Percentiles rank a stretch among this genome's conserved stretches.
Conservation (phyloP, 2,329 filamentous ascomycete species). For the Colletotrichum filicis region DNA sequence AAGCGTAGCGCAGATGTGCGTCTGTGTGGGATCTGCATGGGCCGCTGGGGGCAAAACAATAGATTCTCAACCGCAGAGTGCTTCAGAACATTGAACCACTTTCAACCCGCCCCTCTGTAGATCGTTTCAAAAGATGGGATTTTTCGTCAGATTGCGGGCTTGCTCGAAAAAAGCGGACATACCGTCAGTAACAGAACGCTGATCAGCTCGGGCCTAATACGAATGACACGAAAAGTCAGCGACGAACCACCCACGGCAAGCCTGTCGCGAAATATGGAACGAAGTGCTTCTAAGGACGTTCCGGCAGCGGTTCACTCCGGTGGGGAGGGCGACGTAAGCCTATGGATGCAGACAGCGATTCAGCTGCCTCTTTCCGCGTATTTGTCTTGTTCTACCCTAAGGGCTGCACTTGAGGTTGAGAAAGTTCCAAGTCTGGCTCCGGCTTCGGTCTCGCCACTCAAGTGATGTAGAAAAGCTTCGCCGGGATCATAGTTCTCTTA, state of each 20-base stretch:
- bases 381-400: background rate
- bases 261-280: background rate
- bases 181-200: background rate
- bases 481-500: too few relatives aligned
- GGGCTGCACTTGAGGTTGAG: background rate
- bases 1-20: background rate
- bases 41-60: background rate
- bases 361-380: background rate
- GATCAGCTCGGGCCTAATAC: background rate
- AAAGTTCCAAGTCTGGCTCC: background rate
- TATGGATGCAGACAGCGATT: background rate
- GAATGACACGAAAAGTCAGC: constrained; percentile 7
- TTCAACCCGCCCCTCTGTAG: background rate
- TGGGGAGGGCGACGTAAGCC: background rate
- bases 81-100: constrained; percentile 9
- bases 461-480: too few relatives aligned
- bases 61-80: constrained; percentile 5
- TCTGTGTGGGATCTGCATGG: constrained; percentile 9
- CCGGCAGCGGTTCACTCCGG: background rate
- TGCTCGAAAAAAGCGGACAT: background rate
- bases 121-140: constrained; percentile 21
- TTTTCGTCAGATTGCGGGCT: background rate
- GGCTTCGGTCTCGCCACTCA: background rate
- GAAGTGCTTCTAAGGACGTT: background rate
- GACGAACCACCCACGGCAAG: background rate